These are phyloP conservation scores for Eremothecium coryli DNA, from an alignment of 1,139 yeast genomes.

Conservation along the genomic window DNA sequence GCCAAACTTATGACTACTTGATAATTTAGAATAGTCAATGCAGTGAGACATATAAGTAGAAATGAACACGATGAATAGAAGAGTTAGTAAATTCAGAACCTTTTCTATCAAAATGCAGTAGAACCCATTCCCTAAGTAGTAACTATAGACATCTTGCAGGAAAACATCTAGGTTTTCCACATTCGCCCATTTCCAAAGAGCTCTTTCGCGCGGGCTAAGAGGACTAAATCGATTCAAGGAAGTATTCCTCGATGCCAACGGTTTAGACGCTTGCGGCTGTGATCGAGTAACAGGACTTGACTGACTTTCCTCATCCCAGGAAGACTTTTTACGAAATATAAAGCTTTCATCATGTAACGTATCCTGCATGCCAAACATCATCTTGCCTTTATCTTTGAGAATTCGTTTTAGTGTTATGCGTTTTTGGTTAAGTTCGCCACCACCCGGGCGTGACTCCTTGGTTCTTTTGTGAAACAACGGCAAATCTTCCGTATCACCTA, in stretches of 20 bases:
- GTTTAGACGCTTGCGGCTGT: slow-evolving; percentile 17
- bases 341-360: slow-evolving; percentile 11
- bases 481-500: slow-evolving; percentile 11
- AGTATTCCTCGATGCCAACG: slow-evolving; percentile 24
- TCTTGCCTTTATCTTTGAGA: slow-evolving; percentile 1
- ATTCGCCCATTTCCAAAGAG: slow-evolving; percentile 94
- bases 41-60: slow-evolving; percentile 80
- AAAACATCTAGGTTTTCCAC: slow-evolving; percentile 84
- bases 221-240: slow-evolving; percentile 23
- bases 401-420: slow-evolving; percentile 3
- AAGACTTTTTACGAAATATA: slow-evolving; percentile 11
- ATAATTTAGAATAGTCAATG: slow-evolving; percentile 51
- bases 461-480: slow-evolving; percentile 10
- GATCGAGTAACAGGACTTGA: slow-evolving; percentile 2
- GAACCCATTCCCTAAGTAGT: slow-evolving; percentile 79
- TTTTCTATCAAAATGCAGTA: slow-evolving; percentile 63
- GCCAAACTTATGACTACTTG: slow-evolving; percentile 30
- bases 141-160: slow-evolving; percentile 70
- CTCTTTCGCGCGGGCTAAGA: slow-evolving; percentile 61
- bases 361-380: slow-evolving; percentile 1
- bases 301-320: slow-evolving; percentile 8
- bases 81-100: slow-evolving; percentile 56
- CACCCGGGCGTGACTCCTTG: slow-evolving; percentile 1
- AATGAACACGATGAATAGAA: slow-evolving; percentile 68
- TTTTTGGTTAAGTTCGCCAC: background rate